phyloP scores from a whole-genome alignment of 2,329 filamentous ascomycete species.

The Talaromyces sp. region DNA sequence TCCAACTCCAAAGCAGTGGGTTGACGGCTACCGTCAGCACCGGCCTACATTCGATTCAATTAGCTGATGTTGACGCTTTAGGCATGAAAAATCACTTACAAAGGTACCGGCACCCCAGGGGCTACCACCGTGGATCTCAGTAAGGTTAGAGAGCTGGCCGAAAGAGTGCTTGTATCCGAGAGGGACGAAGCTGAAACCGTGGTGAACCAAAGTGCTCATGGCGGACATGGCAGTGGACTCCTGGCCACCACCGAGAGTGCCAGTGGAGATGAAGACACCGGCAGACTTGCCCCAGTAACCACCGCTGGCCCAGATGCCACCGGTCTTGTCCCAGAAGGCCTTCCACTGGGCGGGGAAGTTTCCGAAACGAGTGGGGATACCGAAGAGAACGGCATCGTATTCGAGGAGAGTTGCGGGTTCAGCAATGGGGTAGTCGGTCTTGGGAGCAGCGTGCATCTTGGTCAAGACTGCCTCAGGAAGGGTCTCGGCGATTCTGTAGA shows the following conservation, averaged over 20 bases:
- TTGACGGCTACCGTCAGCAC: conserved; percentile 74
- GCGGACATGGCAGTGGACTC: conserved; percentile 76
- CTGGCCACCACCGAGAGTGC: conserved; percentile 79
- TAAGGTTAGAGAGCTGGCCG: conserved; percentile 61
- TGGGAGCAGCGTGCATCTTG: conserved; percentile 87
- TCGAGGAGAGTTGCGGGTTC: conserved; percentile 57
- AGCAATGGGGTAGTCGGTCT: conserved; percentile 62
- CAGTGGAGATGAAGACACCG: conserved; percentile 87
- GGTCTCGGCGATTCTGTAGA: conserved; percentile 70
- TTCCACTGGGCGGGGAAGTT: conserved; percentile 98
- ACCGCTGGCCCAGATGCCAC: conserved; percentile 74
- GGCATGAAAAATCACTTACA: conserved; percentile 37
- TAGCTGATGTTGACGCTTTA: conserved; percentile 13
- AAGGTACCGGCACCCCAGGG: conserved; percentile 96
- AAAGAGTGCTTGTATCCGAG: conserved; percentile 85
- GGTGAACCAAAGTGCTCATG: conserved; percentile 83
- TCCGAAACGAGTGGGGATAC: conserved; percentile 92
- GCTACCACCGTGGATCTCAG: conserved; percentile 77
- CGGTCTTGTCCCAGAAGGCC: conserved; percentile 76
- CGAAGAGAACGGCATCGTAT: conserved; percentile 88
- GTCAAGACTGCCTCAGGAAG: conserved; percentile 72
- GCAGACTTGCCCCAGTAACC: conserved; percentile 82
- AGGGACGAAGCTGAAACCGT: conserved; percentile 95
- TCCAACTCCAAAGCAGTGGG: conserved; percentile 70
- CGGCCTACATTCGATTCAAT: conserved; percentile 31